Percentiles rank a stretch among this genome's conserved stretches.
These are phyloP conservation scores for Monosporozyma aerobia DNA, from an alignment of 805 yeast species.

Conservation along the genomic window DNA sequence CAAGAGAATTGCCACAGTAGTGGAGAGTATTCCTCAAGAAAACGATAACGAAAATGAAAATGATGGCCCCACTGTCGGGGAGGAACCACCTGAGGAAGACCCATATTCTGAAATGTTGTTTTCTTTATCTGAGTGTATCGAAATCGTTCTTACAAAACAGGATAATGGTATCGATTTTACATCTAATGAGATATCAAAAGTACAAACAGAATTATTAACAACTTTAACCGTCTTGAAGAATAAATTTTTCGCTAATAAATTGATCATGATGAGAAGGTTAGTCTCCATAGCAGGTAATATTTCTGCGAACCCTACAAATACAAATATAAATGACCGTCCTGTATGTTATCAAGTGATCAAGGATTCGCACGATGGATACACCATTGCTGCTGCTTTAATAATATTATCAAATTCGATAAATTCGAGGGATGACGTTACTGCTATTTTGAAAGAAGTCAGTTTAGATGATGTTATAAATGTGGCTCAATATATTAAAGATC, in stretches of 20 bases:
- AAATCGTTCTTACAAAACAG: constrained; percentile 10
- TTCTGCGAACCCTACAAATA: constrained; percentile 18
- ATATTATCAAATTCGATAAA: constrained; percentile 22
- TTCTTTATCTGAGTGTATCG: constrained; percentile 15
- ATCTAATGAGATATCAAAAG: constrained; percentile 1
- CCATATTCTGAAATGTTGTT: constrained; percentile 17
- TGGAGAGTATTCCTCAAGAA: constrained; percentile 4
- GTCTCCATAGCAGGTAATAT: constrained; percentile 20
- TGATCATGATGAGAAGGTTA: constrained; percentile 27
- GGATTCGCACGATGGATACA: constrained; percentile 13
- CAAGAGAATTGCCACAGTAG: constrained; percentile 6
- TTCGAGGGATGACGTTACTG: constrained; percentile 16
- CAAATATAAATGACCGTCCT: constrained; percentile 16
- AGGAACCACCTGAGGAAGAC: constrained; percentile 9
- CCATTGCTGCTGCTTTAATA: constrained; percentile 19
- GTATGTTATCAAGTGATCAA: constrained; percentile 10
- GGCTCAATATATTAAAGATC: constrained; percentile 18
- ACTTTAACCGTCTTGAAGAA: constrained; percentile 11
- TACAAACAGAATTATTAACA: constrained; percentile 14
- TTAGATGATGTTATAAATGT: constrained; percentile 10
- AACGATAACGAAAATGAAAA: constrained; percentile 7
- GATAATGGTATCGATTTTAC: constrained; percentile 11
- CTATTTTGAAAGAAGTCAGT: constrained; percentile 8
- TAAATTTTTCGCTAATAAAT: constrained; percentile 20
- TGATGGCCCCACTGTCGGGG: constrained; percentile 8